phyloP scores from a whole-genome alignment of 1,284 basidiomycete species.

The Mrakiaceae sp. region DNA sequence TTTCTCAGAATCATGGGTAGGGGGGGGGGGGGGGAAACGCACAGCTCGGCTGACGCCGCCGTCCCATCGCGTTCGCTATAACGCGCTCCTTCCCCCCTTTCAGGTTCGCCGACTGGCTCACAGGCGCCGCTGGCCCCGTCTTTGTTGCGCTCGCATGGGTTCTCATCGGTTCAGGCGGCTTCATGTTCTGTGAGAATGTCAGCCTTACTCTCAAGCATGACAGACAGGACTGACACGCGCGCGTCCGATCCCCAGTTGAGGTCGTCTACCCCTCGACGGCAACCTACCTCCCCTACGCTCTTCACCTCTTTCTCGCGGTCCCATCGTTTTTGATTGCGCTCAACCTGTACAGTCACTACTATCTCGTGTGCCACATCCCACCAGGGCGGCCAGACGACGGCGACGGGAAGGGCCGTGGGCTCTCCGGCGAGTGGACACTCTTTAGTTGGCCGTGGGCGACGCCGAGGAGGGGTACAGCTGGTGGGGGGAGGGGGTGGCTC shows the following conservation, averaged over 20 bases:
- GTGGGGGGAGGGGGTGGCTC: constrained; percentile 7
- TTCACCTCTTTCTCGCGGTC: constrained; percentile 43
- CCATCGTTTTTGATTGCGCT: constrained; percentile 59
- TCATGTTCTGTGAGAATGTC: constrained; percentile 61
- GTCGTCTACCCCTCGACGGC: constrained; percentile 39
- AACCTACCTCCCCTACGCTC: constrained; percentile 43
- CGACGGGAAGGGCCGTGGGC: background rate
- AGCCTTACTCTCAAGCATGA: constrained; percentile 12
- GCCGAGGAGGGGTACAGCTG: constrained; percentile 17
- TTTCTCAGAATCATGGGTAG: background rate
- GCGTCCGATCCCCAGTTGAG: constrained; percentile 47
- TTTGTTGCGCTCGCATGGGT: constrained; percentile 69
- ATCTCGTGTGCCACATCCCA: constrained; percentile 60
- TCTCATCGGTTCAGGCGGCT: constrained; percentile 54
- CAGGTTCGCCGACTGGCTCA: constrained; percentile 59
- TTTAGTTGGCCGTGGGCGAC: constrained; percentile 22
- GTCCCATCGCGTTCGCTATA: background rate
- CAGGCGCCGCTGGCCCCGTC: constrained; percentile 78
- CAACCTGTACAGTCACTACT: constrained; percentile 75
- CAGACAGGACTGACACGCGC: background rate
- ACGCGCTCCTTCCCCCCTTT: background rate
- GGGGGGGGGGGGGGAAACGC: too few relatives aligned
- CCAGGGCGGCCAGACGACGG: constrained; percentile 58
- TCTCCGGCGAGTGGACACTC: background rate
- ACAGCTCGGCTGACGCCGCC: background rate